Conservation (phyloP, 306 rosid species). For the Pueraria montana region DNA sequence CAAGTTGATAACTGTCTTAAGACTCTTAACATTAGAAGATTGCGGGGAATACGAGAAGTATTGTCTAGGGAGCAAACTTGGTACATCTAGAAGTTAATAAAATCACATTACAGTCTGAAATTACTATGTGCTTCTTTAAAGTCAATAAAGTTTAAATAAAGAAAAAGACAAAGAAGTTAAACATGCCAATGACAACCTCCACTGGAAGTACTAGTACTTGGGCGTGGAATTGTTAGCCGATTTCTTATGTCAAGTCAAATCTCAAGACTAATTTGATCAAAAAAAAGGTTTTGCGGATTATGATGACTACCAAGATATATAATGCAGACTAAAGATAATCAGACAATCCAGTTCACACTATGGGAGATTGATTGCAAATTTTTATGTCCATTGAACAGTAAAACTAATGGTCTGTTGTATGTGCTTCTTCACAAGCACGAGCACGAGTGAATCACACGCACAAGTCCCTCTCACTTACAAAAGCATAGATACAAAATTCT, state of each 20-base stretch:
- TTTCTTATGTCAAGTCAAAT: constrained; percentile 44
- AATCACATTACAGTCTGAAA: constrained; percentile 30
- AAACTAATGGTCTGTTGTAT: background rate
- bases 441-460: constrained; percentile 12
- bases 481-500: constrained; percentile 37
- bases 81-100: constrained; percentile 40
- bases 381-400: background rate
- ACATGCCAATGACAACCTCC: constrained; percentile 39
- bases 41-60: constrained; percentile 11
- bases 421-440: background rate
- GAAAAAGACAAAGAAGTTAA: background rate
- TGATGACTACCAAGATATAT: background rate
- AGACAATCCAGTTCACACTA: background rate
- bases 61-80: constrained; percentile 50
- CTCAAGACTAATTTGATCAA: constrained; percentile 9
- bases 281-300: background rate
- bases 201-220: constrained; percentile 7
- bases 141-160: constrained; percentile 38
- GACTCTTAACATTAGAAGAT: constrained; percentile 18
- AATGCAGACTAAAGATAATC: constrained; percentile 5
- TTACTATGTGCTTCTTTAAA: constrained; percentile 12
- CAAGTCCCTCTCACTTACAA: constrained; percentile 24
- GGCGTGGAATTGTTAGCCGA: background rate
- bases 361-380: background rate
- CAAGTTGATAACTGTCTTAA: constrained; percentile 31